Evolutionary conservation across 495 filamentous ascomycete genomes (phyloP).

Genomic region (Penicillium maclennaniae): DNA sequence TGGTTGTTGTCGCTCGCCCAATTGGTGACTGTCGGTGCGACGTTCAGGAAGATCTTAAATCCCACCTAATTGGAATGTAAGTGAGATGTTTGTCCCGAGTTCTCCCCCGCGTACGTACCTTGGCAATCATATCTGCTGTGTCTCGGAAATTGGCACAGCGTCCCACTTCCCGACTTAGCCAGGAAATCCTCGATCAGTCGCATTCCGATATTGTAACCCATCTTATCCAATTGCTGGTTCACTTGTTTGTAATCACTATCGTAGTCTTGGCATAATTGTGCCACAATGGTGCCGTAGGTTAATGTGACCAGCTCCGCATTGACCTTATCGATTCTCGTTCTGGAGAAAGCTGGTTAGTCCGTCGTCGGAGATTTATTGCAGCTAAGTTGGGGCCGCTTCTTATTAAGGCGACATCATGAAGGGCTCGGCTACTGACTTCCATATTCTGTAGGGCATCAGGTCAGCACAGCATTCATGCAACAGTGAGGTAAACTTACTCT

Average conservation of each 20-base stretch:
- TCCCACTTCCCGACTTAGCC: slow-evolving; percentile 81
- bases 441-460: slow-evolving; percentile 59
- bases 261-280: slow-evolving; percentile 93
- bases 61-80: slow-evolving; percentile 62
- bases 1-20: slow-evolving; percentile 95
- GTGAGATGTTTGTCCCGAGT: neutral
- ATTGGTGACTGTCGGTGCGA: slow-evolving; percentile 91
- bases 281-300: slow-evolving; percentile 96
- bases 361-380: neutral
- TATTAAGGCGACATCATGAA: neutral
- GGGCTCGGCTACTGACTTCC: slow-evolving; percentile 73
- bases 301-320: slow-evolving; percentile 94
- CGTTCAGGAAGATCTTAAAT: slow-evolving; percentile 98
- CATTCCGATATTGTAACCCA: slow-evolving; percentile 98
- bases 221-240: slow-evolving; percentile 96
- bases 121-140: slow-evolving; percentile 93
- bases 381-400: neutral
- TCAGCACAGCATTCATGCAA: slow-evolving; percentile 21
- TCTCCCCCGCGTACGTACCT: slow-evolving; percentile 50
- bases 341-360: slow-evolving; percentile 22
- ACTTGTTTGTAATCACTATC: slow-evolving; percentile 87
- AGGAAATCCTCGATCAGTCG: slow-evolving; percentile 97
- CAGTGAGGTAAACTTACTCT: slow-evolving; percentile 65
- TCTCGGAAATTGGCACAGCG: slow-evolving; percentile 90
- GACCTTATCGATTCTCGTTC: slow-evolving; percentile 65